Conservation (phyloP, 176 grass and related monocot species). For the Hsuehochloa calcarea region DNA sequence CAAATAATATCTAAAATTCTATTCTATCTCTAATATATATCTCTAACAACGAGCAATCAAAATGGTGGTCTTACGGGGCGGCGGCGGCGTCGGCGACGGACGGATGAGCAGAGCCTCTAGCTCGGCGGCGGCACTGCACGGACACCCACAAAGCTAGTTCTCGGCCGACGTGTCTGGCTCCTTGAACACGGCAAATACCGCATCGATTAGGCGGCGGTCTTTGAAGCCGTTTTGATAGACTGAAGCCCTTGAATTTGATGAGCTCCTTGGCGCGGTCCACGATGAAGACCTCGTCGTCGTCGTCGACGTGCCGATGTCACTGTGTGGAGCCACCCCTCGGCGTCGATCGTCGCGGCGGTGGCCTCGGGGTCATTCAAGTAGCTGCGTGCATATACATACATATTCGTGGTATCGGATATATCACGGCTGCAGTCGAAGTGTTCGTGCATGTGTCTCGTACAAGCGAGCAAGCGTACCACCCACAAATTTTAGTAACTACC, state of each 20-base stretch:
- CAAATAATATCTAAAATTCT: no score
- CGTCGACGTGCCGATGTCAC: conserved; percentile 83
- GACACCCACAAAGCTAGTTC: neutral
- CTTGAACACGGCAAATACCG: neutral
- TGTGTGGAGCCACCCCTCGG: conserved; percentile 91
- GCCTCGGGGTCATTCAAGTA: conserved; percentile 82
- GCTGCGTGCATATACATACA: conserved; percentile 32
- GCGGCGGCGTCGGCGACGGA: conserved; percentile 81
- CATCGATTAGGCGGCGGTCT: neutral
- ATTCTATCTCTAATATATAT: no score
- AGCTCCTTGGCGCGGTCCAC: conserved; percentile 98
- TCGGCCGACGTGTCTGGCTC: neutral
- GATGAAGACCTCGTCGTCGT: conserved; percentile 95
- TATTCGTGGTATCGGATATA: neutral
- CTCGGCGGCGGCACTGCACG: conserved; percentile 81
- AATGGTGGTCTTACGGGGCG: conserved; percentile 60
- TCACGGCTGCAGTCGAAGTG: no score
- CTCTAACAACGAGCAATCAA: neutral
- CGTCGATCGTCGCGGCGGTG: conserved; percentile 69
- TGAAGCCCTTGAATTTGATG: conserved; percentile 96
- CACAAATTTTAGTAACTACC: conserved; percentile 17
- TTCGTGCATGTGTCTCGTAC: no score
- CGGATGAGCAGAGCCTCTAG: conserved; percentile 84
- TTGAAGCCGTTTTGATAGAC: neutral
- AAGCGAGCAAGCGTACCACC: neutral